phyloP scores from a whole-genome alignment of 176 grass and related monocot species.

The Aegilops umbellulata region DNA sequence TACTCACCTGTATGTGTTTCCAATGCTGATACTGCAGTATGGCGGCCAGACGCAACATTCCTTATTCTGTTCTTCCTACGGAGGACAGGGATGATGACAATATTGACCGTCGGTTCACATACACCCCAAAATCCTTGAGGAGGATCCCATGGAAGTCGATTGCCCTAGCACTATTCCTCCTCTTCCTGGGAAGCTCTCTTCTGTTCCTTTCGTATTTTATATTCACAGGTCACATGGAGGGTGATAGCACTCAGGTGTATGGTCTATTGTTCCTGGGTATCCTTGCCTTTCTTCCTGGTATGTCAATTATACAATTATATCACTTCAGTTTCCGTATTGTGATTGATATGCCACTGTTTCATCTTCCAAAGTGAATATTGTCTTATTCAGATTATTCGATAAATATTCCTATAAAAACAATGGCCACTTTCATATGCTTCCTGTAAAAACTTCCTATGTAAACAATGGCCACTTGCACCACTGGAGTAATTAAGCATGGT shows the following conservation, averaged over 20 bases:
- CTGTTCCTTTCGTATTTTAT: conserved; percentile 83
- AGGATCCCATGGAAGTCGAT: conserved; percentile 89
- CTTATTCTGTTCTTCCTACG: conserved; percentile 54
- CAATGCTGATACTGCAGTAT: conserved; percentile 31
- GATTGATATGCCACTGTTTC: background rate
- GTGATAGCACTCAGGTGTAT: conserved; percentile 76
- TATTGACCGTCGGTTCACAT: conserved; percentile 72
- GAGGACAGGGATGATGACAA: conserved; percentile 41
- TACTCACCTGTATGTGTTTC: background rate
- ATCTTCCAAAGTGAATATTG: background rate
- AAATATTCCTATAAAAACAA: background rate
- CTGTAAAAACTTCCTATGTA: background rate
- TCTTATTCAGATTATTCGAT: background rate
- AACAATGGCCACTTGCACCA: background rate
- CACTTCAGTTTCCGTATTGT: background rate
- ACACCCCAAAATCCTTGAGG: conserved; percentile 68
- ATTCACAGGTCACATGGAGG: conserved; percentile 86
- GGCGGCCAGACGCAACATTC: conserved; percentile 56
- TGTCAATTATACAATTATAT: conserved; percentile 27
- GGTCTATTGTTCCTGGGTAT: conserved; percentile 79
- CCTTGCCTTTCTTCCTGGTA: conserved; percentile 97
- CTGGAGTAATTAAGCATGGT: background rate
- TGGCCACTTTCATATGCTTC: background rate
- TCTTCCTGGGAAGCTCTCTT: conserved; percentile 61
- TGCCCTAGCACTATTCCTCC: conserved; percentile 78